phyloP scores from a whole-genome alignment of 2,329 filamentous ascomycete species.

The Fusarium cicatricum region DNA sequence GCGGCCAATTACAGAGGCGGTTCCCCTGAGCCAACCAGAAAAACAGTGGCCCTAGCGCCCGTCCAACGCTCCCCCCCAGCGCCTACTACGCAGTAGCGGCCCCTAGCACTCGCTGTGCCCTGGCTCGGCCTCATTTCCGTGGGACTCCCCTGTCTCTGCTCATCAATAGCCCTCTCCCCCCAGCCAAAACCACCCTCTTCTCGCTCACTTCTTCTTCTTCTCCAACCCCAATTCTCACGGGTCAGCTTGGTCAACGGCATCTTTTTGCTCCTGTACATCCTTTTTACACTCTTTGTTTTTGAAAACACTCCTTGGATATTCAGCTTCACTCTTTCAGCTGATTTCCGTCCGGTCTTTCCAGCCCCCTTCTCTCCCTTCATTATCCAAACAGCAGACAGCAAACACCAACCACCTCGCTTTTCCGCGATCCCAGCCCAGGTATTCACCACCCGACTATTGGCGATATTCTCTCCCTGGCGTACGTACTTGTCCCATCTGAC shows the following conservation, averaged over 20 bases:
- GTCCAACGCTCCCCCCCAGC: conserved; percentile 24
- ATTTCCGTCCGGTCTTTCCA: conserved; percentile 50
- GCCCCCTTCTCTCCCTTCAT: conserved; percentile 30
- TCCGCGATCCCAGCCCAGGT: conserved; percentile 22
- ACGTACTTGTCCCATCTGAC: conserved; percentile 36
- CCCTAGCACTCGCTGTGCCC: conserved; percentile 16
- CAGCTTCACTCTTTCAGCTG: conserved; percentile 56
- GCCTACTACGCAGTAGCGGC: conserved; percentile 21
- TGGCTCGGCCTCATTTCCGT: conserved; percentile 39
- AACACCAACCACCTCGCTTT: conserved; percentile 36
- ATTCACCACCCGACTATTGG: conserved; percentile 41
- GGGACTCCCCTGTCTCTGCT: conserved; percentile 20
- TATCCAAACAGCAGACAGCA: no score
- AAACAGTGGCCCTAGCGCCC: conserved; percentile 30
- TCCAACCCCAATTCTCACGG: conserved; percentile 40
- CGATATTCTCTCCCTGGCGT: conserved; percentile 43
- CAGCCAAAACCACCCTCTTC: conserved; percentile 30
- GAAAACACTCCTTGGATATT: conserved; percentile 43
- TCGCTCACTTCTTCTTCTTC: conserved; percentile 30
- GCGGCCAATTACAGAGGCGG: conserved; percentile 36
- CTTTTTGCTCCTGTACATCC: conserved; percentile 38
- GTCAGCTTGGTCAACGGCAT: conserved; percentile 35
- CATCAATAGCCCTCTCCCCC: conserved; percentile 31
- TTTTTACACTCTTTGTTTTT: conserved; percentile 25
- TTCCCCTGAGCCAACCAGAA: conserved; percentile 34